Percentiles rank a stretch among this genome's conserved stretches.
phyloP scores from a whole-genome alignment of 306 rosid genomes.

The Hippophae rhamnoides region DNA sequence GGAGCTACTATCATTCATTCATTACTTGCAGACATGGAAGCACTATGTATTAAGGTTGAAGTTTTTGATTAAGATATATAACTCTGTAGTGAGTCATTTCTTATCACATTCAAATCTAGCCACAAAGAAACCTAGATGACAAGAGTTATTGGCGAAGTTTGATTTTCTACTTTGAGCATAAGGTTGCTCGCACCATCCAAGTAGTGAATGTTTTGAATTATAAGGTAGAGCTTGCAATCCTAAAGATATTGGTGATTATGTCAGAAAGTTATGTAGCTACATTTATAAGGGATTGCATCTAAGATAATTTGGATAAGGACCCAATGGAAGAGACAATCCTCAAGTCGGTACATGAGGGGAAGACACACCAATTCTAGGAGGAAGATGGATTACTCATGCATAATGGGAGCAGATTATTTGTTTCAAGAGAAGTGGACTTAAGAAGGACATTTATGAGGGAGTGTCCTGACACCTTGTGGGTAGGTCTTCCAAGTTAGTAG shows the following conservation, averaged over 20 bases:
- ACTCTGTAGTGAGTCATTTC: no score
- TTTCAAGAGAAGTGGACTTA: background rate
- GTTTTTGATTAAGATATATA: no score
- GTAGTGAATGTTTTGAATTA: background rate
- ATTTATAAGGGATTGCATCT: background rate
- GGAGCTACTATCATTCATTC: no score
- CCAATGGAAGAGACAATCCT: background rate
- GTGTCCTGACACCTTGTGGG: background rate
- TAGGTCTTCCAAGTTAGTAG: background rate
- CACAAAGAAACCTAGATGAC: no score
- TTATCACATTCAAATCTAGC: no score
- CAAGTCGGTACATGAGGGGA: background rate
- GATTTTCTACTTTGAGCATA: background rate
- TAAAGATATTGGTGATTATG: background rate
- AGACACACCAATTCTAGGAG: background rate
- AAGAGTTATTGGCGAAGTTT: background rate
- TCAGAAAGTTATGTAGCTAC: background rate
- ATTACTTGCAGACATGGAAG: no score
- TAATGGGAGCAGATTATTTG: background rate
- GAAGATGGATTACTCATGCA: background rate
- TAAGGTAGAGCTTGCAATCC: background rate
- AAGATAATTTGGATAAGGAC: background rate
- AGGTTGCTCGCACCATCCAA: background rate
- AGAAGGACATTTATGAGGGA: background rate
- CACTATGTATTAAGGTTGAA: no score